Conservation (phyloP, 1,284 basidiomycete genomes). For the Trametes versicolor region DNA sequence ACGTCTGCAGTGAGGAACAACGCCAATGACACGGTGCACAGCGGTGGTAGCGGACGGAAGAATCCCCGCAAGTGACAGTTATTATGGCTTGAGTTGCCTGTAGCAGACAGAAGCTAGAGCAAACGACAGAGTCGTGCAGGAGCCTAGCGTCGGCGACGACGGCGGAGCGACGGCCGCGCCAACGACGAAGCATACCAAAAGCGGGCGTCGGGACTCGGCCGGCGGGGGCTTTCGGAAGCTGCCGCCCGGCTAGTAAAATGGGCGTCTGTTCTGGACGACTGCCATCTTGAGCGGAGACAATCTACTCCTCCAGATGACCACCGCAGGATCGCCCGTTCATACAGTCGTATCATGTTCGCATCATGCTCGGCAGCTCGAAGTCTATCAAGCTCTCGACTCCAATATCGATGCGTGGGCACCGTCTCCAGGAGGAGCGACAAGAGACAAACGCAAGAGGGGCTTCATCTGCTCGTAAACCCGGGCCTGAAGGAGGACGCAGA, state of each 20-base stretch:
- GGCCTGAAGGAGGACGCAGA: neutral
- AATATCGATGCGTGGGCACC: neutral
- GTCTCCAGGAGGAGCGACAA: neutral
- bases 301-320: constrained; percentile 24
- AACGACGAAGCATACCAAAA: constrained; percentile 21
- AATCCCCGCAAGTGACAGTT: neutral
- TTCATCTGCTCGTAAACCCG: neutral
- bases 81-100: no score
- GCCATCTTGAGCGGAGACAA: constrained; percentile 28
- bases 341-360: constrained; percentile 31
- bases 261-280: constrained; percentile 17
- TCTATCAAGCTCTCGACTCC: no score
- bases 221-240: neutral
- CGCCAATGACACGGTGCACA: neutral
- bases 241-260: constrained; percentile 6
- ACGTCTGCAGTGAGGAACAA: constrained; percentile 5
- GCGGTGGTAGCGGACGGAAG: no score
- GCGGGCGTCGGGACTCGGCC: constrained; percentile 5
- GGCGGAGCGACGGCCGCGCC: neutral
- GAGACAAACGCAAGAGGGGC: neutral
- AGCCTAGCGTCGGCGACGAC: neutral
- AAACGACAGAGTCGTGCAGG: no score
- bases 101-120: no score
- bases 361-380: constrained; percentile 28
- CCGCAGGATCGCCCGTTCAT: constrained; percentile 11